Percentiles rank a stretch among this genome's conserved stretches.
phyloP scores from a whole-genome alignment of 2,329 filamentous ascomycete genomes.

The Trichoderma sp. region DNA sequence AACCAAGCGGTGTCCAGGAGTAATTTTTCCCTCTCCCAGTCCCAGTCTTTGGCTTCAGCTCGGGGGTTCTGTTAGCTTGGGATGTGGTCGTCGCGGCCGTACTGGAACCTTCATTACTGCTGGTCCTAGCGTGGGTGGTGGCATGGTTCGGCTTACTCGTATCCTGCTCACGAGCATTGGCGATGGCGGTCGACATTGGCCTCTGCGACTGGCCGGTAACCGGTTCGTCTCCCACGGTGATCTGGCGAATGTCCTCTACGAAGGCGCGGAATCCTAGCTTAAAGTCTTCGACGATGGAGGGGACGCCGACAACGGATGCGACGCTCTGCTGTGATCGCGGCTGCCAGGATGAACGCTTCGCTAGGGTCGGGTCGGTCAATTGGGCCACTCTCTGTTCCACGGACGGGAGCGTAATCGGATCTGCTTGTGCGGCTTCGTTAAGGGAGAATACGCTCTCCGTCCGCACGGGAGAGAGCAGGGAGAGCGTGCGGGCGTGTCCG shows the following conservation, averaged over 20 bases:
- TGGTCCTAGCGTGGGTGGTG: slow-evolving; percentile 46
- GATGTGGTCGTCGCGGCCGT: slow-evolving; percentile 40
- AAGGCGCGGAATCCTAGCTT: slow-evolving; percentile 91
- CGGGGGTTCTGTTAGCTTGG: slow-evolving; percentile 38
- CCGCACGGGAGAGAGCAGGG: slow-evolving; percentile 74
- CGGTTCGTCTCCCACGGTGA: slow-evolving; percentile 92
- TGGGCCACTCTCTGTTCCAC: slow-evolving; percentile 41
- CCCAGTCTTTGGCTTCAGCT: slow-evolving; percentile 43
- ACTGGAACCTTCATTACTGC: slow-evolving; percentile 47
- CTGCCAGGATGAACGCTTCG: slow-evolving; percentile 64
- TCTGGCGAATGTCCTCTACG: slow-evolving; percentile 91
- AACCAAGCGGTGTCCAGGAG: slow-evolving; percentile 61
- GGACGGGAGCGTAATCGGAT: slow-evolving; percentile 35
- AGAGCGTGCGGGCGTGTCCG: slow-evolving; percentile 67
- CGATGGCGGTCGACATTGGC: slow-evolving; percentile 40
- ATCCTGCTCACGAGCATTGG: slow-evolving; percentile 32
- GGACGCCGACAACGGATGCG: slow-evolving; percentile 48
- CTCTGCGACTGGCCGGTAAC: slow-evolving; percentile 55
- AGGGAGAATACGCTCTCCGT: slow-evolving; percentile 48
- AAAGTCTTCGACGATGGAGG: slow-evolving; percentile 87
- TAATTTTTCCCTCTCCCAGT: slow-evolving; percentile 55
- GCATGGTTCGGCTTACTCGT: slow-evolving; percentile 35
- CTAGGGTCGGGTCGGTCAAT: slow-evolving; percentile 45
- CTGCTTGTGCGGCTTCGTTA: slow-evolving; percentile 44
- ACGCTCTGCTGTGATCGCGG: slow-evolving; percentile 52